Evolutionary conservation across 805 yeast genomes (phyloP), one percentile per base, ranked within the genome.

Genomic region (Candida glaebosa): DNA sequence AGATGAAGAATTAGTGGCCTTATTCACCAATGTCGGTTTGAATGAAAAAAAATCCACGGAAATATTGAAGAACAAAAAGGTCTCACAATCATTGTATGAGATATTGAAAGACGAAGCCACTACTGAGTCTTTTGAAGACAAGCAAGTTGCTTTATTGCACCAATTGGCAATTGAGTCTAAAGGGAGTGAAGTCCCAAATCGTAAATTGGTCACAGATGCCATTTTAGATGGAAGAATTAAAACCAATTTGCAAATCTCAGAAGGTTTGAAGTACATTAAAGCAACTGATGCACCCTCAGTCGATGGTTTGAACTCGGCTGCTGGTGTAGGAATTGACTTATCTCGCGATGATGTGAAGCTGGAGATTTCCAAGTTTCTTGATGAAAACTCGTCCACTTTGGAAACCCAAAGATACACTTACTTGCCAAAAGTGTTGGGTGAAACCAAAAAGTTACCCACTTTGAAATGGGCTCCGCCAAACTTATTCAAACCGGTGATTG

Each of bases 401-500:
- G 67, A 67, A 46, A 67, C 73, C n/a, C 79, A 84, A 60, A 78
- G 99, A 60, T 93, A 93, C 65, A 80, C 84, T 51, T 64, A 78
- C 19, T 82, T 91, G 40, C 91, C 96, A 18, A 73, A 79, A 18
- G 69, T 88, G 8, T 73, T 91, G 65, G 90, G 89, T 3, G 82
- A 81, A 34, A 78, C 87, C 46, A 88, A 87, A 73, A 76, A 73
- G 49, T 56, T 88, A 34, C 82, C 88, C 3, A 78, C 70, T 15
- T 74, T 93, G 63, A 88, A 87, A 66, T 93, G 96, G 96, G 98
- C 98, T 6, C 76, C 84, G 37, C 95, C 97, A 28, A 77, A 82
- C 39, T 70, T 78, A 41, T 87, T 93, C 69, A 93, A 93, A 66
- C 95, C 96, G 10, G 74, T 79, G 18, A 84, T 93, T 51, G 99